These are phyloP conservation scores for Odontarrhena argentea DNA, from an alignment of 345 rosid species.

Conservation along the genomic window DNA sequence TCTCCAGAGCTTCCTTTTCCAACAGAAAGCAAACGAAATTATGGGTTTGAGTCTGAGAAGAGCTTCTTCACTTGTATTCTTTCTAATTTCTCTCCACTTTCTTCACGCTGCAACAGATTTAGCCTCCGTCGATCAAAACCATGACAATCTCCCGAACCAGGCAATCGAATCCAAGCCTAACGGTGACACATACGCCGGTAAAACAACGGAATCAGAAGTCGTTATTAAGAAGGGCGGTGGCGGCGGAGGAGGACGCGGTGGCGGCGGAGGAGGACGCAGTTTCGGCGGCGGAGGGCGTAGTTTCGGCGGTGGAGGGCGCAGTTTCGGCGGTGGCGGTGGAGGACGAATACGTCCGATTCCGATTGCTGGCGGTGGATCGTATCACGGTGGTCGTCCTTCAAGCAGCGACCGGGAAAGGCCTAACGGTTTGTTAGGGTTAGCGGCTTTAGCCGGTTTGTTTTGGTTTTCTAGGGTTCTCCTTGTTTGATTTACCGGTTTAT, in stretches of 20 bases:
- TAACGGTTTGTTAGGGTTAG: constrained; percentile 23
- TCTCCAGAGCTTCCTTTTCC: too few relatives aligned
- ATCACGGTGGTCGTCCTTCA: constrained; percentile 32
- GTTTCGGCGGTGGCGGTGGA: background rate
- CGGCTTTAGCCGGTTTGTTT: constrained; percentile 34
- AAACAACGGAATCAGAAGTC: background rate
- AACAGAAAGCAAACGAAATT: background rate
- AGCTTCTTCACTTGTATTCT: constrained; percentile 3
- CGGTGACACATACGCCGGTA: background rate
- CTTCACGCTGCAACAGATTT: background rate
- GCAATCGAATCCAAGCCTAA: background rate
- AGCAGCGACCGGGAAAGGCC: constrained; percentile 27
- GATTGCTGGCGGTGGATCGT: constrained; percentile 22
- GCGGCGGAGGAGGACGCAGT: background rate
- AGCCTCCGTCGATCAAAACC: constrained; percentile 12
- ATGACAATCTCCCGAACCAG: constrained; percentile 6
- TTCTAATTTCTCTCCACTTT: constrained; percentile 15
- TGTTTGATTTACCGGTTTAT: constrained; percentile 24
- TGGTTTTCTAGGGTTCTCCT: constrained; percentile 1
- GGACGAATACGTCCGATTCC: constrained; percentile 13
- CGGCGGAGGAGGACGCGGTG: background rate
- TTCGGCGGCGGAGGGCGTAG: background rate
- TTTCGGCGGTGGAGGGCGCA: constrained; percentile 9
- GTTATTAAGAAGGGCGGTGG: constrained; percentile 15
- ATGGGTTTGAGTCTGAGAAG: constrained; percentile 17